Conservation (phyloP, 257 asterid species). For the Handroanthus guayacan region DNA sequence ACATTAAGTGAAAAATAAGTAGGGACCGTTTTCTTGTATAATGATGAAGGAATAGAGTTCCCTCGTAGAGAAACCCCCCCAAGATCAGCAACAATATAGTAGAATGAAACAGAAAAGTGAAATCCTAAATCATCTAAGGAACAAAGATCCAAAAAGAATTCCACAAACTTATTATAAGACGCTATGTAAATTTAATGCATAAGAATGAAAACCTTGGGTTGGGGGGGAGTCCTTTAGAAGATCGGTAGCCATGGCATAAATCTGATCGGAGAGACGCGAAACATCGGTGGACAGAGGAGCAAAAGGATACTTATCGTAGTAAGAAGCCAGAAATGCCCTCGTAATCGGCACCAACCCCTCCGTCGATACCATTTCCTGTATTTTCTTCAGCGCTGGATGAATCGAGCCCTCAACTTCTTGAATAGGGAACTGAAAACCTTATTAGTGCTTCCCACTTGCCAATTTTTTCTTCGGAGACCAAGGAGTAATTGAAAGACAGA, state of each 20-base stretch:
- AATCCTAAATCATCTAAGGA: conserved; percentile 5
- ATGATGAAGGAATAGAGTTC: not conserved
- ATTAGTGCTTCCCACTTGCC: not conserved
- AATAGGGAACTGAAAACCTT: conserved; percentile 4
- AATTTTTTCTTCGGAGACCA: conserved; percentile 23
- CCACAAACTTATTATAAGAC: conserved; percentile 10
- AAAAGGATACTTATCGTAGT: conserved; percentile 81
- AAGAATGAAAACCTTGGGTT: conserved; percentile 58
- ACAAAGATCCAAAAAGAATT: not conserved
- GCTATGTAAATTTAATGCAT: not conserved
- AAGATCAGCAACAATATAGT: conserved; percentile 1
- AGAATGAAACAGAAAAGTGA: not conserved
- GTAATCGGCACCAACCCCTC: conserved; percentile 96
- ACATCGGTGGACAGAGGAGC: conserved; percentile 73
- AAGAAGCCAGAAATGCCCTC: conserved; percentile 78
- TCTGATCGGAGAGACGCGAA: conserved; percentile 69
- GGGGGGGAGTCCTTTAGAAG: conserved; percentile 63
- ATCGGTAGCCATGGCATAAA: conserved; percentile 65
- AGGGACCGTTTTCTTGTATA: not conserved
- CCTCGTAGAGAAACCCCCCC: not conserved
- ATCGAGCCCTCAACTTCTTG: conserved; percentile 14
- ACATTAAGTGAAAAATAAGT: conserved; percentile 23
- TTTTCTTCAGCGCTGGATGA: conserved; percentile 3
- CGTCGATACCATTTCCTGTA: conserved; percentile 66
- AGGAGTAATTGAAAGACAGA: conserved; percentile 2